These are phyloP conservation scores for Tulasnella sp. DNA, from an alignment of 768 basidiomycete genomes.

Conservation along the genomic window DNA sequence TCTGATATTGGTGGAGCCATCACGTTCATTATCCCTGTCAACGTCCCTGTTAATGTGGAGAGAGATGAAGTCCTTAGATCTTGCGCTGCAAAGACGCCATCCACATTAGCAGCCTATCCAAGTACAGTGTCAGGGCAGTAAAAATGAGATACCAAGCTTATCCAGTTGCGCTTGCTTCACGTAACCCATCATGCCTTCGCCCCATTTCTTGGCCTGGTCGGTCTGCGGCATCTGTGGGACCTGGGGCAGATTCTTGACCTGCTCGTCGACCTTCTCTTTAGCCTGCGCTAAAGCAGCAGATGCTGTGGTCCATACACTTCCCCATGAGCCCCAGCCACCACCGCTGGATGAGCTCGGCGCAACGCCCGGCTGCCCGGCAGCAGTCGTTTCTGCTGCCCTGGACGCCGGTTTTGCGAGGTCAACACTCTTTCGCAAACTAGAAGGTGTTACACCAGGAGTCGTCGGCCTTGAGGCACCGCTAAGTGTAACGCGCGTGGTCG, in stretches of 20 bases:
- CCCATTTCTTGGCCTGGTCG: constrained; percentile 81
- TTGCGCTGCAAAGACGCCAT: constrained; percentile 45
- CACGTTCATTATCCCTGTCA: constrained; percentile 87
- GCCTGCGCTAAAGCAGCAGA: constrained; percentile 83
- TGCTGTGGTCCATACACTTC: constrained; percentile 75
- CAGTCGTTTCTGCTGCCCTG: constrained; percentile 16
- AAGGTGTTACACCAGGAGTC: not conserved
- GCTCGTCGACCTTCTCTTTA: constrained; percentile 79
- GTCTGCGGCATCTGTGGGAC: constrained; percentile 30
- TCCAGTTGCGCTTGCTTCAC: constrained; percentile 86
- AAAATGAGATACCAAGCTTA: constrained; percentile 55
- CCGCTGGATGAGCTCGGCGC: constrained; percentile 19
- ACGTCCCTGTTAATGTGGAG: constrained; percentile 79
- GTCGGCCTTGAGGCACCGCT: constrained; percentile 46
- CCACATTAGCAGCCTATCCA: not conserved
- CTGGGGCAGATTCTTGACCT: constrained; percentile 69
- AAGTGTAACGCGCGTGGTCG: constrained; percentile 27
- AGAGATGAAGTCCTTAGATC: constrained; percentile 83
- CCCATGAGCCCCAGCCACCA: constrained; percentile 63
- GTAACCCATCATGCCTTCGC: constrained; percentile 74
- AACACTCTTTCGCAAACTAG: not conserved
- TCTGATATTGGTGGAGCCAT: constrained; percentile 98
- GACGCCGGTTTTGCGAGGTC: constrained; percentile 13
- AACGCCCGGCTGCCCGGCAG: constrained; percentile 24
- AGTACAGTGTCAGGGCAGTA: not conserved